Conservation (phyloP, 129 eudicot species). For the Deinandra increscens region DNA sequence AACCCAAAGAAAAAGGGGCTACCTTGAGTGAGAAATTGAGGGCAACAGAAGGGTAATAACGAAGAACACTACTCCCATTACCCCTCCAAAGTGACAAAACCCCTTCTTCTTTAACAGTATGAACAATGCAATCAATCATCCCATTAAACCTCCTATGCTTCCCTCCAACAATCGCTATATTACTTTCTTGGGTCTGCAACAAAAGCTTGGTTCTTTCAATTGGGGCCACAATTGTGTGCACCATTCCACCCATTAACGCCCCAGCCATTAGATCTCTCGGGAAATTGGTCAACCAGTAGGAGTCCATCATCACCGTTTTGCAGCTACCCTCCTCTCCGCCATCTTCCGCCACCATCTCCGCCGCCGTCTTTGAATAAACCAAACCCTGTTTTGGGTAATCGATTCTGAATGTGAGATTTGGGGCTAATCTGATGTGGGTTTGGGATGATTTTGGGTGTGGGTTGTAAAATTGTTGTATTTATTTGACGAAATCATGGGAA, state of each 20-base stretch:
- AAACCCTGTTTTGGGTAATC: too few species aligned
- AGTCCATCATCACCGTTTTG: conserved; percentile 21
- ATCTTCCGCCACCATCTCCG: conserved; percentile 45
- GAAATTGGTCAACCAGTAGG: conserved; percentile 58
- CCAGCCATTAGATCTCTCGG: conserved; percentile 89
- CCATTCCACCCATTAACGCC: conserved; percentile 87
- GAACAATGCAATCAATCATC: conserved; percentile 80
- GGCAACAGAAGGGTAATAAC: conserved; percentile 96
- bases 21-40: conserved; percentile 99
- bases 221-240: conserved; percentile 94
- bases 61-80: conserved; percentile 94
- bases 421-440: conserved; percentile 25
- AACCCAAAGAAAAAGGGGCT: not conserved
- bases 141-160: conserved; percentile 81
- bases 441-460: conserved; percentile 15
- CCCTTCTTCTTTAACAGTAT: conserved; percentile 78
- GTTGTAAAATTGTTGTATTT: not conserved
- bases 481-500: not conserved
- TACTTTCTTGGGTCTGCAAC: conserved; percentile 92
- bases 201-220: conserved; percentile 89
- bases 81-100: conserved; percentile 93
- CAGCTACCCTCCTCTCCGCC: conserved; percentile 40
- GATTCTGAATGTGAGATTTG: not conserved
- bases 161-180: conserved; percentile 69
- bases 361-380: not conserved